Conservation (phyloP, 495 filamentous ascomycete species). For the Hypoxylon intermedium region DNA sequence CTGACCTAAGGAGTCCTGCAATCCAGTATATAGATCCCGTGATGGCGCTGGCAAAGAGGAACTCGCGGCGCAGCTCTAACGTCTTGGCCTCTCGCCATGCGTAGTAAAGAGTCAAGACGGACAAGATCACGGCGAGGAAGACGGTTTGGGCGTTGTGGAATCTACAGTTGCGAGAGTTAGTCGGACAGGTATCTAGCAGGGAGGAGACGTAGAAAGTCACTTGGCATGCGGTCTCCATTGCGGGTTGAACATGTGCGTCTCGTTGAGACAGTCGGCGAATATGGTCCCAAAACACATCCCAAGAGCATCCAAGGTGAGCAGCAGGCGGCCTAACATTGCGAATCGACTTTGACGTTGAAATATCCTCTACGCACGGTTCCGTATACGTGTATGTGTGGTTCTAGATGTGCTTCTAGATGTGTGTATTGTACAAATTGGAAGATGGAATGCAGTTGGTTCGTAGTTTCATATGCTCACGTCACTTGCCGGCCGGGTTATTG, state of each 20-base stretch:
- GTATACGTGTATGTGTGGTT: neutral
- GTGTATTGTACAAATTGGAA: no score
- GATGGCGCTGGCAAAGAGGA: slow-evolving; percentile 48
- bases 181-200: neutral
- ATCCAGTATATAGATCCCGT: slow-evolving; percentile 61
- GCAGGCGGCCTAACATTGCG: slow-evolving; percentile 50
- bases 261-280: slow-evolving; percentile 55
- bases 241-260: slow-evolving; percentile 63
- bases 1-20: slow-evolving; percentile 49
- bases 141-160: slow-evolving; percentile 67
- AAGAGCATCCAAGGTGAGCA: slow-evolving; percentile 55
- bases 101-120: slow-evolving; percentile 57
- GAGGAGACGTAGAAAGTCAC: slow-evolving; percentile 19
- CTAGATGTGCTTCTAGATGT: neutral
- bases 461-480: no score
- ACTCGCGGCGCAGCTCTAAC: slow-evolving; percentile 40
- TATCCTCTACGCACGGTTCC: no score
- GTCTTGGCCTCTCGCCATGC: slow-evolving; percentile 47
- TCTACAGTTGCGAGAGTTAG: slow-evolving; percentile 28
- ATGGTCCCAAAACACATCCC: slow-evolving; percentile 50
- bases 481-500: no score
- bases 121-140: slow-evolving; percentile 53
- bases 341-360: neutral
- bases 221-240: slow-evolving; percentile 64
- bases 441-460: no score